Evolutionary conservation across 1,139 yeast genomes (phyloP).

Genomic region (Magnusiomyces fungicola): DNA sequence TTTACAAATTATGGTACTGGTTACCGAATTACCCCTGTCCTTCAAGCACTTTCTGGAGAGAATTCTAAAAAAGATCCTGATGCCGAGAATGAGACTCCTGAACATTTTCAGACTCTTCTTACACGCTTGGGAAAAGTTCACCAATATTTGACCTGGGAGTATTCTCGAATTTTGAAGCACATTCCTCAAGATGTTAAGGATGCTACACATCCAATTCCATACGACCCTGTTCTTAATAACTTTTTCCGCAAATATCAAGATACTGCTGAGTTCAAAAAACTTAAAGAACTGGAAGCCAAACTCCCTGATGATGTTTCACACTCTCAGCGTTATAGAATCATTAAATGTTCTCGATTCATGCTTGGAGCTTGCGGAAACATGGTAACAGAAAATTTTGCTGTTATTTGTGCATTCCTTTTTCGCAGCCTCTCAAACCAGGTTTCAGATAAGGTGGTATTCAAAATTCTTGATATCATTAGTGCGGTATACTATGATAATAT

Average conservation of each 20-base stretch:
- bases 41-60: constrained; percentile 20
- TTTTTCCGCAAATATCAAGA: constrained; percentile 20
- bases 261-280: constrained; percentile 22
- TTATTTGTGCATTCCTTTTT: neutral
- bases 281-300: constrained; percentile 25
- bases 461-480: constrained; percentile 23
- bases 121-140: constrained; percentile 22
- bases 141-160: constrained; percentile 26
- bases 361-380: neutral
- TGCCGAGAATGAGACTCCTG: neutral
- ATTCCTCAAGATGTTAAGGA: constrained; percentile 16
- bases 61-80: constrained; percentile 2
- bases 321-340: neutral
- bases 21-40: constrained; percentile 24
- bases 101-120: constrained; percentile 13
- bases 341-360: constrained; percentile 4
- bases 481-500: constrained; percentile 25
- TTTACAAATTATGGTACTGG: constrained; percentile 29
- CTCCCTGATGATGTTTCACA: constrained; percentile 13
- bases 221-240: constrained; percentile 19
- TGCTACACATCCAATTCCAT: constrained; percentile 23
- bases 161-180: constrained; percentile 18
- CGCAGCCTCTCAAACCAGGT: neutral
- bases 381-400: constrained; percentile 1
- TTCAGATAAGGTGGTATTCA: constrained; percentile 10